Evolutionary conservation across 345 rosid species (phyloP), one percentile per base, ranked within the genome.

Genomic region (Salix udensis): DNA sequence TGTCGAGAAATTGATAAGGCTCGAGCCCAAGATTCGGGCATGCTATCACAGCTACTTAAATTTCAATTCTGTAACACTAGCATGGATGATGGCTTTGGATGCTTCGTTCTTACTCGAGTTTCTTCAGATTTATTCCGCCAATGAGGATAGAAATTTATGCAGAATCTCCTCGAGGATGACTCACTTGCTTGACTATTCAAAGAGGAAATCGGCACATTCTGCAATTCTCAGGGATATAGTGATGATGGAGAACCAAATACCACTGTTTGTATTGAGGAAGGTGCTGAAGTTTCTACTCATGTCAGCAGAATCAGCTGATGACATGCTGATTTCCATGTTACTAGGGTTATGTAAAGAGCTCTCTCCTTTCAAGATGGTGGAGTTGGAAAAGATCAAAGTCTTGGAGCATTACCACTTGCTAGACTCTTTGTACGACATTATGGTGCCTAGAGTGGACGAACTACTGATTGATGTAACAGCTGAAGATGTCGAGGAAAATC

Each of bases 241-340:
- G 82, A 92, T 92, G 97, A 79, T 91, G 0, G 95, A 92, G 84
- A 92, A 92, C 76, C 97, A 90, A 80, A 88, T 92, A 28, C 95
- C 93, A 2, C 68, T 92, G 4, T 88, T 88, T 19, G 80, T 91
- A 30, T 42, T 89, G 78, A 83, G 87, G 62, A 91, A 86, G 71
- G 80, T 86, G 62, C 60, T 89, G 15, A 89, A 89, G 42, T 75
- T 77, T 65, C 90, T 82, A 62, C 76, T 80, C 7, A 24, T 79
- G 0, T 85, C 88, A 0, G 2, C 88, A 40, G 44, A 86, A 44
- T 34, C 75, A 34, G 86, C 89, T 5, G 87, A 88, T 69, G 81
- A 77, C 5, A 42, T 74, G 6, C 76, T 87, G 72, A 3, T 39
- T 69, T 78, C 84, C n/a, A 83, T 85, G 88, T 67, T 89, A 10